Percentiles rank a stretch among this genome's conserved stretches.
Evolutionary conservation across 257 asterid genomes (phyloP).

Genomic region (Catharanthus roseus): DNA sequence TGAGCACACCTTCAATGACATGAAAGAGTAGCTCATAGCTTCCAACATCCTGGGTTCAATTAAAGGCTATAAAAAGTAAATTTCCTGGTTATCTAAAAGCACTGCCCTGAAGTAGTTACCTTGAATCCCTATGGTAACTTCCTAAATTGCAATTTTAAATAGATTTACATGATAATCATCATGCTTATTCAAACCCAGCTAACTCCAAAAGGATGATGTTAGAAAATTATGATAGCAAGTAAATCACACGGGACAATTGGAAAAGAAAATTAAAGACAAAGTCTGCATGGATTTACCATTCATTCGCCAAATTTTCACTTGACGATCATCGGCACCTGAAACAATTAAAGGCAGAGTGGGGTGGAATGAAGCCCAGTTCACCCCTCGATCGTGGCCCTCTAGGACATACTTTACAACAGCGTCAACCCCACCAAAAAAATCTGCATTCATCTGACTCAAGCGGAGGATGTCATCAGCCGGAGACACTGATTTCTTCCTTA

Average conservation of each 20-base stretch:
- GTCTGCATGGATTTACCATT: constrained; percentile 65
- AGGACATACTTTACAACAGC: constrained; percentile 97
- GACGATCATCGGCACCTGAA: constrained; percentile 99
- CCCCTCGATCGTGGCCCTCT: constrained; percentile 98
- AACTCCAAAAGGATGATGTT: background rate
- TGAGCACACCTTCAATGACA: background rate
- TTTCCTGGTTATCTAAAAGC: background rate
- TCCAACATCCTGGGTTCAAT: background rate
- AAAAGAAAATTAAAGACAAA: background rate
- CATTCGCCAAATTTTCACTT: constrained; percentile 98
- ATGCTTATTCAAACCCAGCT: background rate
- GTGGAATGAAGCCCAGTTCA: constrained; percentile 97
- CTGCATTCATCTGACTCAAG: constrained; percentile 84
- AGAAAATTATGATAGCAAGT: background rate
- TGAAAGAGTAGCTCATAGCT: background rate
- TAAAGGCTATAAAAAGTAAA: background rate
- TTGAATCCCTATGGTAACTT: no score
- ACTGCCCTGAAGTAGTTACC: no score
- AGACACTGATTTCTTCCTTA: constrained; percentile 86
- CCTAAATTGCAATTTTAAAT: background rate
- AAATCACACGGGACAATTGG: background rate
- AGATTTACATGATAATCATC: no score
- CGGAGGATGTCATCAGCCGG: constrained; percentile 92
- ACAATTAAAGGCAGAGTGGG: constrained; percentile 94
- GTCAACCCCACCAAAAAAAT: constrained; percentile 97